Conservation (phyloP, 495 filamentous ascomycete genomes). For the Aspergillus panamensis region DNA sequence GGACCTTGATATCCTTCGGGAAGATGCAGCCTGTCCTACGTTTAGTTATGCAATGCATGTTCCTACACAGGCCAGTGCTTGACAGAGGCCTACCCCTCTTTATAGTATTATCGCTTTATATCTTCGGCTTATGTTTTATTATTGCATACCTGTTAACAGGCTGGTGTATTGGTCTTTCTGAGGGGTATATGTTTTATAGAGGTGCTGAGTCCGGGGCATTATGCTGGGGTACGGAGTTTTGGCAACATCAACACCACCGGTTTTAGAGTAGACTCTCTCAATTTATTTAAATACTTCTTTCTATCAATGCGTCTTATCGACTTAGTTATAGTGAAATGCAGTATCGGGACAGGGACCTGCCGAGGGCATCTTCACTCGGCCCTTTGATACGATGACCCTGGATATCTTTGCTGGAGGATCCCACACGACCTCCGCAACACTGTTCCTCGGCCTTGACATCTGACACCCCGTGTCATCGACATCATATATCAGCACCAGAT, state of each 20-base stretch:
- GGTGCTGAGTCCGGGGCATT: no score
- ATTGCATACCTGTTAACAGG: no score
- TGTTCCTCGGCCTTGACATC: slow-evolving; percentile 24
- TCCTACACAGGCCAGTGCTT: neutral
- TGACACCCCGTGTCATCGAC: slow-evolving; percentile 35
- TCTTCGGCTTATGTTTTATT: no score
- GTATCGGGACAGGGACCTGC: neutral
- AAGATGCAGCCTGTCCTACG: slow-evolving; percentile 39
- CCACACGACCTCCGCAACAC: slow-evolving; percentile 40
- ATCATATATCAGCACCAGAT: slow-evolving; percentile 31
- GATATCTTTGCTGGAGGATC: slow-evolving; percentile 29
- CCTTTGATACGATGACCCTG: slow-evolving; percentile 27
- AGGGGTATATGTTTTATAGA: no score
- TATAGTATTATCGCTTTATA: no score
- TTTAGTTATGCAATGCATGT: slow-evolving; percentile 43
- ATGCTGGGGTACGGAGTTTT: neutral
- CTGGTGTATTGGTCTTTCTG: no score
- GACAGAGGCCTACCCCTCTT: no score
- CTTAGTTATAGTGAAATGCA: neutral
- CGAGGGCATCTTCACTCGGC: slow-evolving; percentile 18
- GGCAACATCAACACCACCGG: neutral
- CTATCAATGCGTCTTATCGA: neutral
- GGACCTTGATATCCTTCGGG: slow-evolving; percentile 43
- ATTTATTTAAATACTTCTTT: neutral
- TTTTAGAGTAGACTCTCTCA: neutral